phyloP scores from a whole-genome alignment of 208 protist genomes.

The Trypanosoma avium region DNA sequence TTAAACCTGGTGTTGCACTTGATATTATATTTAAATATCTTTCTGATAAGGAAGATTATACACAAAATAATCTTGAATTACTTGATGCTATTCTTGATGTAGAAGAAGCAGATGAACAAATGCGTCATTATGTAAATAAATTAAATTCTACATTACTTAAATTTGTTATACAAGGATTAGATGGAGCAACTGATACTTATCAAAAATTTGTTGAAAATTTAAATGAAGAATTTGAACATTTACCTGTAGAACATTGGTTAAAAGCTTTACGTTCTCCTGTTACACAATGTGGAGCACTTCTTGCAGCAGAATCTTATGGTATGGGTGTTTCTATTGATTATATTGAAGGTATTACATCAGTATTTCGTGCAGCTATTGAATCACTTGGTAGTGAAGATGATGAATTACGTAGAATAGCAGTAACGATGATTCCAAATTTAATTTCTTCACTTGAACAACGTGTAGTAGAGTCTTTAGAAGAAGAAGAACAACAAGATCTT shows the following conservation, averaged over 20 bases:
- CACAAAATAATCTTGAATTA: slow-evolving; percentile 67
- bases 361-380: slow-evolving; percentile 69
- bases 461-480: slow-evolving; percentile 56
- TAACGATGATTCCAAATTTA: slow-evolving; percentile 59
- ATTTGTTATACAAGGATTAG: slow-evolving; percentile 63
- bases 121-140: slow-evolving; percentile 59
- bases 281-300: slow-evolving; percentile 65
- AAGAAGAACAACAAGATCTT: slow-evolving; percentile 76
- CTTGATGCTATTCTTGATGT: slow-evolving; percentile 79
- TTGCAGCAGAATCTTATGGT: slow-evolving; percentile 69
- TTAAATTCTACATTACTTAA: slow-evolving; percentile 59
- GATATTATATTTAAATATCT: slow-evolving; percentile 81
- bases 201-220: slow-evolving; percentile 61
- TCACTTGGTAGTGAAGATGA: slow-evolving; percentile 55
- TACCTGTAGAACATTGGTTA: slow-evolving; percentile 62
- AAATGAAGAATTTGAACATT: slow-evolving; percentile 44
- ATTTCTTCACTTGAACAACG: slow-evolving; percentile 66
- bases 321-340: slow-evolving; percentile 64
- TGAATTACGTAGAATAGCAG: slow-evolving; percentile 43
- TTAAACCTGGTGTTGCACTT: slow-evolving; percentile 80
- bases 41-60: slow-evolving; percentile 43
- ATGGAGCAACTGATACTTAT: slow-evolving; percentile 56
- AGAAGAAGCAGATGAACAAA: slow-evolving; percentile 74
- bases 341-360: slow-evolving; percentile 61
- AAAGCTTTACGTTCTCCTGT: slow-evolving; percentile 61